phyloP scores from a whole-genome alignment of 2,329 filamentous ascomycete genomes.

The Trichoderma sp. region DNA sequence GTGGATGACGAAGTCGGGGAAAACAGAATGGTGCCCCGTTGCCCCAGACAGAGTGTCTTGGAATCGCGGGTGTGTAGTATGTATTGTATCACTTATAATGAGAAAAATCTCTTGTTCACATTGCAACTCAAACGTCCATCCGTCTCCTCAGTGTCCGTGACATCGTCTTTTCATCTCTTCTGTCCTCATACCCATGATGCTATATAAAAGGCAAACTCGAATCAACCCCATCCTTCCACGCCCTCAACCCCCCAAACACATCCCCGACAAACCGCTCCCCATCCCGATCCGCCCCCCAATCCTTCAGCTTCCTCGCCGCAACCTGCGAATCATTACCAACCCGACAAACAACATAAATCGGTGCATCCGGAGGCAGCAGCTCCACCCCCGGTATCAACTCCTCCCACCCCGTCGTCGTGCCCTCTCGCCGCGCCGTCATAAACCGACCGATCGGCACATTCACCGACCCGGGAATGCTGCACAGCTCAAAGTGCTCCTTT shows the following conservation, averaged over 20 bases:
- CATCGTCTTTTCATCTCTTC: too few relatives aligned
- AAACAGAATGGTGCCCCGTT: background rate
- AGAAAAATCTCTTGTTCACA: conserved; percentile 36
- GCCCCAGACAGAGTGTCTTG: conserved; percentile 19
- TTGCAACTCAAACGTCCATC: background rate
- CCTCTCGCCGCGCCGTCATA: conserved; percentile 55
- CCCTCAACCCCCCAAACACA: conserved; percentile 69
- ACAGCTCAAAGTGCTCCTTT: conserved; percentile 80
- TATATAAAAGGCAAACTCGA: conserved; percentile 56
- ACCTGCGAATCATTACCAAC: conserved; percentile 79
- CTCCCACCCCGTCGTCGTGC: conserved; percentile 20
- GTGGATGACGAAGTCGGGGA: conserved; percentile 18
- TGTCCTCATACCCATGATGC: background rate
- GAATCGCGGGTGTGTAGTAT: conserved; percentile 26
- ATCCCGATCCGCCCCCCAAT: conserved; percentile 55
- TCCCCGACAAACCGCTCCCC: conserved; percentile 67
- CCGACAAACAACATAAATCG: conserved; percentile 73
- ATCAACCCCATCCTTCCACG: conserved; percentile 73
- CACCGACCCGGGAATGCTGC: conserved; percentile 71
- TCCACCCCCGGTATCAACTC: conserved; percentile 44
- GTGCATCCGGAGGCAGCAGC: conserved; percentile 45
- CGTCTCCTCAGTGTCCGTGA: background rate
- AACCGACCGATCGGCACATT: conserved; percentile 66
- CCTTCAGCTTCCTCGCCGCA: conserved; percentile 65
- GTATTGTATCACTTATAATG: conserved; percentile 35